A percentile compares a stretch with the other conserved stretches of the same genome.
These are phyloP conservation scores for Cantharellus anzutake DNA, from an alignment of 768 basidiomycete genomes.

Conservation along the genomic window DNA sequence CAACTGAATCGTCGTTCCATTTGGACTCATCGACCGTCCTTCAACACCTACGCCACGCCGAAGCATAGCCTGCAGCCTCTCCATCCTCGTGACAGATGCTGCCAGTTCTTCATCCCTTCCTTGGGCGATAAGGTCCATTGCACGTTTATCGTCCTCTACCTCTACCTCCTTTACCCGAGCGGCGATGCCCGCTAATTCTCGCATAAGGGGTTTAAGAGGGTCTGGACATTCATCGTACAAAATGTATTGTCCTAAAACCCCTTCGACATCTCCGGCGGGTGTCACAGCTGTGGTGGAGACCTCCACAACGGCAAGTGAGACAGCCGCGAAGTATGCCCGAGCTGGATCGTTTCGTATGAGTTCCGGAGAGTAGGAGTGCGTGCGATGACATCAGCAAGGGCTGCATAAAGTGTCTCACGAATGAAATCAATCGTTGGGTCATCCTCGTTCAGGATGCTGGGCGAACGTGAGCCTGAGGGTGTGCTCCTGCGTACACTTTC, in stretches of 20 bases:
- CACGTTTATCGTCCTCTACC: slow-evolving; percentile 33
- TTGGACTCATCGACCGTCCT: slow-evolving; percentile 28
- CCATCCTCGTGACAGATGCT: slow-evolving; percentile 30
- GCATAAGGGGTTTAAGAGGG: slow-evolving; percentile 49
- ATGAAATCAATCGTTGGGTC: slow-evolving; percentile 56
- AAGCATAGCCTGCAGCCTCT: slow-evolving; percentile 37
- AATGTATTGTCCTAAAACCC: slow-evolving; percentile 38
- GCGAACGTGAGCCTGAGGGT: slow-evolving; percentile 3
- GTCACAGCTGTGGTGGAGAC: slow-evolving; percentile 34
- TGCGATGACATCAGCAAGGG: slow-evolving; percentile 51
- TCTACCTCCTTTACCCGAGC: slow-evolving; percentile 28
- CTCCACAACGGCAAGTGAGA: slow-evolving; percentile 52
- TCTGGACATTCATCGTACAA: slow-evolving; percentile 42
- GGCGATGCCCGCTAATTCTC: slow-evolving; percentile 38
- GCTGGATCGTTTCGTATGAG: slow-evolving; percentile 44
- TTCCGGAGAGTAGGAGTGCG: slow-evolving; percentile 31
- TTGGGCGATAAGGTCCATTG: slow-evolving; percentile 23
- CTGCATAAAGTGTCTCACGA: slow-evolving; percentile 73
- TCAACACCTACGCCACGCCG: slow-evolving; percentile 24
- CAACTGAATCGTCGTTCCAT: slow-evolving; percentile 50
- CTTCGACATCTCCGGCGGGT: slow-evolving; percentile 29
- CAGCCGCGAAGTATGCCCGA: slow-evolving; percentile 62
- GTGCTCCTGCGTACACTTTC: background rate
- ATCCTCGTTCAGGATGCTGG: slow-evolving; percentile 15
- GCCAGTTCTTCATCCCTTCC: slow-evolving; percentile 15